A percentile compares a stretch with the other conserved stretches of the same genome.
Conservation (phyloP, 1,139 yeast genomes). For the Geotrichum siamense region DNA sequence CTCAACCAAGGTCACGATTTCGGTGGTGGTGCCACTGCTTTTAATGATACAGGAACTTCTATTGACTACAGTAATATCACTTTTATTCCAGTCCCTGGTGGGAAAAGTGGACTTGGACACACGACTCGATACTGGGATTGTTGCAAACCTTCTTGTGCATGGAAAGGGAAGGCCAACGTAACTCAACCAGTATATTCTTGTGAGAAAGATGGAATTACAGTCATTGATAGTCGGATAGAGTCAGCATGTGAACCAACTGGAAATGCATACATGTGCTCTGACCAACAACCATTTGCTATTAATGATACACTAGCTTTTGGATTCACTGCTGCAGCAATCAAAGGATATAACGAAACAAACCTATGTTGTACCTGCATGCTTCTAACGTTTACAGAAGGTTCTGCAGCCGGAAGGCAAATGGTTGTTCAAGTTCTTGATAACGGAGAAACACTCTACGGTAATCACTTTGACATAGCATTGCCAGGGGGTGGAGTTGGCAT, state of each 20-base stretch:
- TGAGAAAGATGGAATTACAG: slow-evolving; percentile 16
- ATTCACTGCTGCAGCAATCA: slow-evolving; percentile 18
- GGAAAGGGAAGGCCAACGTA: slow-evolving; percentile 18
- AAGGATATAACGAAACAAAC: slow-evolving; percentile 13
- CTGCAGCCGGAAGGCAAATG: slow-evolving; percentile 14
- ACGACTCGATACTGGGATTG: slow-evolving; percentile 21
- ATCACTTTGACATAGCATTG: slow-evolving; percentile 17
- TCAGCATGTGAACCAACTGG: slow-evolving; percentile 17
- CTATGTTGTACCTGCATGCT: slow-evolving; percentile 18
- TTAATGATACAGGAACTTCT: neutral
- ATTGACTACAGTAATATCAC: neutral
- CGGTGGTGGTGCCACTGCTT: neutral
- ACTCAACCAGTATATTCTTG: slow-evolving; percentile 16
- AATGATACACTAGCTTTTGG: slow-evolving; percentile 17
- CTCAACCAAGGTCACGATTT: neutral
- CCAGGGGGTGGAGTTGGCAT: slow-evolving; percentile 20
- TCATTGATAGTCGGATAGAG: slow-evolving; percentile 6
- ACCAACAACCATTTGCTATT: slow-evolving; percentile 19
- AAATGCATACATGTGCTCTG: slow-evolving; percentile 17
- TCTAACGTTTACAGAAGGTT: slow-evolving; percentile 17
- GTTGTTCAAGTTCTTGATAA: slow-evolving; percentile 20
- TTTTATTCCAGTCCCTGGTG: slow-evolving; percentile 13
- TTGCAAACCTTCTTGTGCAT: slow-evolving; percentile 19
- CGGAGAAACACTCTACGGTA: slow-evolving; percentile 13
- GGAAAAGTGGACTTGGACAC: slow-evolving; percentile 15